Base-by-base conservation (phyloP, 495 filamentous ascomycete genomes). In the Cenococcum geophilum region DNA sequence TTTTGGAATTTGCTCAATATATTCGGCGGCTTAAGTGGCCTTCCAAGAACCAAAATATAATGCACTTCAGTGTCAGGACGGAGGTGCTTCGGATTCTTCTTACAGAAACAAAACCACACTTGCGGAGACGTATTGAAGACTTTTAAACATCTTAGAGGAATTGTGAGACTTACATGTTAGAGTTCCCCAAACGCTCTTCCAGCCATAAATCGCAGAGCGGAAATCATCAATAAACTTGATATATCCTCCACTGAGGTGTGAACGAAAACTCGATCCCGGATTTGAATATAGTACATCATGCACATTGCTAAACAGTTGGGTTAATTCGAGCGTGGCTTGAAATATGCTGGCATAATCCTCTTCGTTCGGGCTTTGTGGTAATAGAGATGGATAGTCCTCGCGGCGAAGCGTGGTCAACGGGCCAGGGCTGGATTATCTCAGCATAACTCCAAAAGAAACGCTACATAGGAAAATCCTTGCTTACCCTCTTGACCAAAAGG, bases 211-310 rank as follows among this genome's bases (percentile, higher is more conserved):
- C 10, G 79, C 80, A 14, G 80, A 75, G 0, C 82, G 80, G 63
- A 86, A 86, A 65, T 86, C 83, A 69, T 86, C 83, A 23, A 84
- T 82, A 67, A 83, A 84, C 69, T 85, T 85, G 45, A 85, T 83
- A 62, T 86, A 86, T 60, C 84, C 78, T 4, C 83, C 83, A 71
- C 80, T 82, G 20, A 85, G 70, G 76, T 85, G 84, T 70, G 83
- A 82, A 64, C 84, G 79, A 66, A 81, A 83, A 60, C 82, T 83
- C 36, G 81, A 79, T 25, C 82, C 81, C 68, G 82, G 84, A 0
- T 83, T 83, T 5, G 83, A 83, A 61, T 86, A 86, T 11, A 86
- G 72, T 9, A 86, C 78, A 63, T 86, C 83, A 57, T 86, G 83
- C 1, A 85, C 81, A 72, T 86, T 86, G 5, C 79, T 79, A 68